phyloP scores from a whole-genome alignment of 2,329 filamentous ascomycete genomes.

The Botrytis medusae region DNA sequence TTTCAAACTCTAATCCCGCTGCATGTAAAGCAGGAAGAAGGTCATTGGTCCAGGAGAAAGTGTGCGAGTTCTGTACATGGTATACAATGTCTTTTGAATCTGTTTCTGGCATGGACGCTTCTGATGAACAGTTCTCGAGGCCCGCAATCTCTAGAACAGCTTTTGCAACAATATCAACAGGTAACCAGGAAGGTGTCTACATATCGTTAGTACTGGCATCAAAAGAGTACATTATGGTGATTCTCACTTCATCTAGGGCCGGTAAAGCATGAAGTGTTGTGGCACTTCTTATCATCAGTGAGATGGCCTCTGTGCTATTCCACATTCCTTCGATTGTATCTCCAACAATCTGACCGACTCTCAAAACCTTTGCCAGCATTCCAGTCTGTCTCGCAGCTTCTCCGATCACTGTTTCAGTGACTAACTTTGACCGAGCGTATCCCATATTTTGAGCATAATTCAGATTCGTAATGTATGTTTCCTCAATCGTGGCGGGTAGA shows the following conservation, averaged over 20 bases:
- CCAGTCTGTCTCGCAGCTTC: constrained; percentile 40
- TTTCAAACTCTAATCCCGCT: constrained; percentile 47
- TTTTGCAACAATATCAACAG: constrained; percentile 47
- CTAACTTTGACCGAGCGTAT: constrained; percentile 52
- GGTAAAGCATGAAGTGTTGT: constrained; percentile 48
- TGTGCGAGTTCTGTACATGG: constrained; percentile 52
- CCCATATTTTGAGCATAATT: constrained; percentile 49
- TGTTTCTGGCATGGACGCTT: constrained; percentile 14
- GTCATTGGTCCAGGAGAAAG: constrained; percentile 51
- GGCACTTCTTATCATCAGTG: constrained; percentile 51
- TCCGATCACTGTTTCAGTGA: constrained; percentile 48
- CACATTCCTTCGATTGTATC: constrained; percentile 50
- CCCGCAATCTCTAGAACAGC: constrained; percentile 44
- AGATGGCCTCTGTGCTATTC: constrained; percentile 53
- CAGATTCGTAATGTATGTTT: constrained; percentile 37
- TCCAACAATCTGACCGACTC: constrained; percentile 53
- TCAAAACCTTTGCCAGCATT: constrained; percentile 42
- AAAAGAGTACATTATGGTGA: neutral
- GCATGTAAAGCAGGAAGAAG: constrained; percentile 51
- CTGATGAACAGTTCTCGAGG: constrained; percentile 21
- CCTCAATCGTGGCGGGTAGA: constrained; percentile 39
- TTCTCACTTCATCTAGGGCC: constrained; percentile 43
- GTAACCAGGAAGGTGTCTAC: constrained; percentile 46
- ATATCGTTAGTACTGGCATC: neutral
- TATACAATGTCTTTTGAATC: constrained; percentile 40